phyloP scores from a whole-genome alignment of 768 basidiomycete genomes.

The Mycena chlorophos region DNA sequence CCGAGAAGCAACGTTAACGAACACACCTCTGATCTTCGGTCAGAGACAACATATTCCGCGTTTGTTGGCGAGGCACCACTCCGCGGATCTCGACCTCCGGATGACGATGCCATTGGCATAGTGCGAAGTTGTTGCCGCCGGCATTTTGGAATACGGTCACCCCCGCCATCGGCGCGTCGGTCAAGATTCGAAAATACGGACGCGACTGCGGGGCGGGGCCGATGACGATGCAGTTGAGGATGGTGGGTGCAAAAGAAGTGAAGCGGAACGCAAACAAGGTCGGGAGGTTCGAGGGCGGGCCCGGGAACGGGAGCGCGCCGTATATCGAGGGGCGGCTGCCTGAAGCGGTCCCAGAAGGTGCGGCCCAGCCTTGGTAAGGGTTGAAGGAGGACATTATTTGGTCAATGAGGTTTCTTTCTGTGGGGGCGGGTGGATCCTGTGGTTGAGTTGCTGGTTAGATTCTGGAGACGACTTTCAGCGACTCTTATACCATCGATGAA shows the following conservation, averaged over 20 bases:
- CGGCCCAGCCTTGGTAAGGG: slow-evolving; percentile 2
- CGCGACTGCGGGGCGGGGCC: slow-evolving; percentile 36
- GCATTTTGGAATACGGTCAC: slow-evolving; percentile 40
- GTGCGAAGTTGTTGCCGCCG: slow-evolving; percentile 36
- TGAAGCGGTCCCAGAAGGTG: neutral
- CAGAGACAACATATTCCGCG: slow-evolving; percentile 42
- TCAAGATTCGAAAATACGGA: slow-evolving; percentile 40
- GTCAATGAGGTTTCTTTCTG: neutral
- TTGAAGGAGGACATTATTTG: neutral
- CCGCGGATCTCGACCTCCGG: slow-evolving; percentile 38
- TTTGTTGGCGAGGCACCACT: slow-evolving; percentile 32
- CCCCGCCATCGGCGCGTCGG: slow-evolving; percentile 35
- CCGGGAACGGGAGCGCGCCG: slow-evolving; percentile 19
- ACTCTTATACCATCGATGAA: neutral
- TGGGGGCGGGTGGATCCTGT: neutral
- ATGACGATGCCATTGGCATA: slow-evolving; percentile 41
- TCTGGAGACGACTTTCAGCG: neutral
- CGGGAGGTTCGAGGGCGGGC: slow-evolving; percentile 4
- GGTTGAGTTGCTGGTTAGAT: neutral
- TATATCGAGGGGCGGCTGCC: slow-evolving; percentile 14
- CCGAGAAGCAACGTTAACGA: neutral
- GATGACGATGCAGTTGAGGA: slow-evolving; percentile 42
- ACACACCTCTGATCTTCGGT: slow-evolving; percentile 39
- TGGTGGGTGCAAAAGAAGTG: slow-evolving; percentile 18
- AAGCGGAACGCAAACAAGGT: slow-evolving; percentile 20